A percentile compares a stretch with the other conserved stretches of the same genome.
Conservation (phyloP, 352 stramenopile species). For the Albugo candida region DNA sequence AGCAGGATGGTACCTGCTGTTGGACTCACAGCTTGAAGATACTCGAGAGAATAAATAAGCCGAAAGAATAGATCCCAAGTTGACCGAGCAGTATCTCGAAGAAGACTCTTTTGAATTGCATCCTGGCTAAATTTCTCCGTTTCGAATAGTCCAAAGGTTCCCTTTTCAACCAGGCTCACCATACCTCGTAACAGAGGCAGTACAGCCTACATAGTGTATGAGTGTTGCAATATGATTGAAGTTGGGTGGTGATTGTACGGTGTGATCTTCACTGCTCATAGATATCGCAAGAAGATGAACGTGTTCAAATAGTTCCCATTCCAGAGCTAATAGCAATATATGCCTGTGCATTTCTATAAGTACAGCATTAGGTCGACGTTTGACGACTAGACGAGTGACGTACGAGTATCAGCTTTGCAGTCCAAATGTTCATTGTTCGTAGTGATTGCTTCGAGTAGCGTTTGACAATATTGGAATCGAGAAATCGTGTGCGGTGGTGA, state of each 20-base stretch:
- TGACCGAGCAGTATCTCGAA: conserved; percentile 2
- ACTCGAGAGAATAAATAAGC: conserved; percentile 55
- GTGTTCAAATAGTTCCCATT: conserved; percentile 55
- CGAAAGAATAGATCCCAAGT: conserved; percentile 32
- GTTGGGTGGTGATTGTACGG: not conserved
- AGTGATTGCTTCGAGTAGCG: conserved; percentile 49
- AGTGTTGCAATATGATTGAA: not conserved
- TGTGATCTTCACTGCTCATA: conserved; percentile 72
- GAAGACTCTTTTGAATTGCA: conserved; percentile 13
- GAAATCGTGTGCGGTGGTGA: conserved; percentile 16
- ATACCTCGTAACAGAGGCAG: not conserved
- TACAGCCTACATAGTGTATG: no score
- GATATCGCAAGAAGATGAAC: conserved; percentile 41
- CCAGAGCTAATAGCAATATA: conserved; percentile 32
- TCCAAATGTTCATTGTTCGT: conserved; percentile 40
- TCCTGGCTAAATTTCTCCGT: conserved; percentile 16
- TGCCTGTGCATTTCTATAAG: conserved; percentile 28
- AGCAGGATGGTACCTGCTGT: conserved; percentile 41
- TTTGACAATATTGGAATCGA: conserved; percentile 61
- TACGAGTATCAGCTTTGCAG: conserved; percentile 2
- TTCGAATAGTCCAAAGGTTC: not conserved
- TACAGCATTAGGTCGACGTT: conserved; percentile 6
- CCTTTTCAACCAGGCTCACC: conserved; percentile 11
- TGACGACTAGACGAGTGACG: not conserved
- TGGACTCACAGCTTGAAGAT: conserved; percentile 44